These are phyloP conservation scores for Mycena filopes DNA, from an alignment of 768 basidiomycete genomes.

Conservation along the genomic window DNA sequence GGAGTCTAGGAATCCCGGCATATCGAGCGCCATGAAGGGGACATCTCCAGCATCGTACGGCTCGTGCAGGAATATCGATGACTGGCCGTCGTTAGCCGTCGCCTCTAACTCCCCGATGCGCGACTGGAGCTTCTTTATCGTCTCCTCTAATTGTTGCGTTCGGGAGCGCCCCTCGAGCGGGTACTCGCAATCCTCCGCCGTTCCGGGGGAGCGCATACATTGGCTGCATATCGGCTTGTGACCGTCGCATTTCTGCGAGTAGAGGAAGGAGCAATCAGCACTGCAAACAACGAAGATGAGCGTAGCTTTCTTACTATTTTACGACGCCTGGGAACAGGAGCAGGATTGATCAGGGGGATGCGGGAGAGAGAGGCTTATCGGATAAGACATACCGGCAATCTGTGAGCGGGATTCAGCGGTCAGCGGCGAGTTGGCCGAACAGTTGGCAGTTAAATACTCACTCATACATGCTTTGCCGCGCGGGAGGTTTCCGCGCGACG, in stretches of 20 bases:
- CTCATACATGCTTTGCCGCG: constrained; percentile 31
- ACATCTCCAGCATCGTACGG: constrained; percentile 27
- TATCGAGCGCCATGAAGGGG: constrained; percentile 23
- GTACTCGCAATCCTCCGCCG: constrained; percentile 67
- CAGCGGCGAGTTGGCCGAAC: too few relatives aligned
- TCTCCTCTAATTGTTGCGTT: constrained; percentile 58
- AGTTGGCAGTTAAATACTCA: too few relatives aligned
- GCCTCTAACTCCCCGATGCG: constrained; percentile 56
- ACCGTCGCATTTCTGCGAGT: constrained; percentile 68
- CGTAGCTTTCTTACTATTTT: constrained; percentile 23
- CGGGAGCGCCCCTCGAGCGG: constrained; percentile 54
- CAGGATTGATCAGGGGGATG: neutral
- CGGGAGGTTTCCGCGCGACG: constrained; percentile 27
- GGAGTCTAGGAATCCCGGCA: constrained; percentile 3
- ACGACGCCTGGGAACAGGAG: constrained; percentile 18
- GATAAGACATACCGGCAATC: constrained; percentile 21
- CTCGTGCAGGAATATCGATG: constrained; percentile 25
- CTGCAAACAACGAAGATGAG: neutral
- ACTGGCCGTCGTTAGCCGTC: constrained; percentile 36
- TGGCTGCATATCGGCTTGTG: constrained; percentile 60
- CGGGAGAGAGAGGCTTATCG: neutral
- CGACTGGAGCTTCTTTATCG: constrained; percentile 53
- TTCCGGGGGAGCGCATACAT: constrained; percentile 54
- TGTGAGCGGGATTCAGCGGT: too few relatives aligned
- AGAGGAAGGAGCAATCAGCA: neutral